These are phyloP conservation scores for Chaetomium globosum DNA, from an alignment of 2,329 filamentous ascomycete genomes.

Conservation along the genomic window DNA sequence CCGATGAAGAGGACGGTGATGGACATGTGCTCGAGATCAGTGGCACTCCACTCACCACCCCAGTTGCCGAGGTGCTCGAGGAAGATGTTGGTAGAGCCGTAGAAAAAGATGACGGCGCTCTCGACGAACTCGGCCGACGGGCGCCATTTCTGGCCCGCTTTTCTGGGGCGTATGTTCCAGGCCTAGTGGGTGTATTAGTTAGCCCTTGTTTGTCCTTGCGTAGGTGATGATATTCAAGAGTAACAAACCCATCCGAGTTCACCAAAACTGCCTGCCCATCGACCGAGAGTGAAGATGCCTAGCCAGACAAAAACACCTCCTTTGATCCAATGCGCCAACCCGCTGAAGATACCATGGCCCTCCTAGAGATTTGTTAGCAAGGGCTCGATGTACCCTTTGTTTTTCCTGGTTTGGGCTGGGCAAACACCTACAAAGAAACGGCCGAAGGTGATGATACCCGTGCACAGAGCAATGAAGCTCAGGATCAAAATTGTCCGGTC, in stretches of 20 bases:
- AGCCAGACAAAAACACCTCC: conserved; percentile 95
- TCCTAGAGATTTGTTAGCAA: conserved; percentile 53
- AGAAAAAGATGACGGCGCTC: conserved; percentile 85
- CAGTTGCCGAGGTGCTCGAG: conserved; percentile 80
- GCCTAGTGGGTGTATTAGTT: conserved; percentile 51
- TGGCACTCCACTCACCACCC: conserved; percentile 71
- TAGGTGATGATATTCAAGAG: background rate
- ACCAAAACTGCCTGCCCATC: conserved; percentile 87
- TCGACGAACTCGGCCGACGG: conserved; percentile 88
- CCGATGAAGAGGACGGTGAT: conserved; percentile 94
- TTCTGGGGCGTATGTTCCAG: conserved; percentile 79
- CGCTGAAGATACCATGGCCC: conserved; percentile 71
- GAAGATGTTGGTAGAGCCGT: conserved; percentile 88
- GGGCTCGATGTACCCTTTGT: background rate
- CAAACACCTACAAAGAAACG: conserved; percentile 75
- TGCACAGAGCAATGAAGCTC: conserved; percentile 72
- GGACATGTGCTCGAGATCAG: conserved; percentile 87
- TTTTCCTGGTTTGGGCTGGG: too few species aligned
- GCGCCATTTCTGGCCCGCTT: conserved; percentile 61
- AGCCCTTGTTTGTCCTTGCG: conserved; percentile 16
- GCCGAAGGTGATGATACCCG: conserved; percentile 74
- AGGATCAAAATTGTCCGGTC: conserved; percentile 78
- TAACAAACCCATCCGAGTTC: conserved; percentile 77
- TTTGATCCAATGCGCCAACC: conserved; percentile 91
- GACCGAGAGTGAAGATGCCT: conserved; percentile 80